phyloP scores from a whole-genome alignment of 23 red algal species.

The Gracilaria gracilis region DNA sequence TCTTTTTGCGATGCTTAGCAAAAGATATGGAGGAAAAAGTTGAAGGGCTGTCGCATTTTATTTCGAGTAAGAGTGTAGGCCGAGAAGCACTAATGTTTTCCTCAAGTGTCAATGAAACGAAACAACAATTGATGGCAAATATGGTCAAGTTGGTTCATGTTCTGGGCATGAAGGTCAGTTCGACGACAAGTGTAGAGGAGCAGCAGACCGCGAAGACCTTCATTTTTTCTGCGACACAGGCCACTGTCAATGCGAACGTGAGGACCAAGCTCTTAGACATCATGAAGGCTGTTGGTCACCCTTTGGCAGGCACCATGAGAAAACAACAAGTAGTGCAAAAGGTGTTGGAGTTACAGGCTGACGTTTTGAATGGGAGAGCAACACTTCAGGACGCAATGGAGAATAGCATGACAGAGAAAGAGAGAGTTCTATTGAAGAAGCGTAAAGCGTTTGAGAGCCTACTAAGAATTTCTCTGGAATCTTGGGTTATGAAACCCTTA shows the following conservation, averaged over 20 bases:
- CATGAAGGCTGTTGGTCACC: not conserved
- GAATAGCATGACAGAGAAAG: not conserved
- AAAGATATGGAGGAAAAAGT: not conserved
- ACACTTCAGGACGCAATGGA: not conserved
- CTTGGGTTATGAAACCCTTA: constrained; percentile 49
- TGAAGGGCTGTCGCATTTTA: not conserved
- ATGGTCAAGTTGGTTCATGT: not conserved
- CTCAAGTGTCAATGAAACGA: not conserved
- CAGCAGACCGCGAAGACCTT: not conserved
- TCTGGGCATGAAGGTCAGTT: not conserved
- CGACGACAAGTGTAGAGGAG: not conserved
- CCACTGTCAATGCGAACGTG: too few relatives aligned
- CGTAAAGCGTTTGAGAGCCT: not conserved
- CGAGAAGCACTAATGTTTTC: not conserved
- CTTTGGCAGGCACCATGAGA: not conserved
- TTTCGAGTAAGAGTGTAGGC: not conserved
- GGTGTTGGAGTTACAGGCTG: not conserved
- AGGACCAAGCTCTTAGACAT: too few relatives aligned
- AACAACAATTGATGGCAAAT: not conserved
- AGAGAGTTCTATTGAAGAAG: not conserved
- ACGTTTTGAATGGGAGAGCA: constrained; percentile 6
- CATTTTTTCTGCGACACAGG: too few relatives aligned
- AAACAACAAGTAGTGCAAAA: constrained; percentile 42
- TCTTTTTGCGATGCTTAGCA: not conserved
- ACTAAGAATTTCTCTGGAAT: constrained; percentile 3